Evolutionary conservation across 805 yeast genomes (phyloP), one percentile per base, ranked within the genome.

Genomic region (Saccharomycopsis oosterbeekiorum): DNA sequence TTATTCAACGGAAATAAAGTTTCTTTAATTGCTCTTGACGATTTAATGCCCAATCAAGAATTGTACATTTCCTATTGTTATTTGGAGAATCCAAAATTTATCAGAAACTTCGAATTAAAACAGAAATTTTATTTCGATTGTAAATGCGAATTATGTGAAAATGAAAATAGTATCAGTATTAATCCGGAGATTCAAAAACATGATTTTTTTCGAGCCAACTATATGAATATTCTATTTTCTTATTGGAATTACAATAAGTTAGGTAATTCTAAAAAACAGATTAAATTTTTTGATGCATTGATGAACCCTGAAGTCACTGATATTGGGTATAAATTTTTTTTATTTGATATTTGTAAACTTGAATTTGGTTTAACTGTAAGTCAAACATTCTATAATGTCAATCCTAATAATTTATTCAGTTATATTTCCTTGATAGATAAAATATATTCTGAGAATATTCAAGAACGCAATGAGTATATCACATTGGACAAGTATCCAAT

Each of bases 111-210:
- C n/a, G 66, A 67, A 17, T 63, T 76, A 24, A 24, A 42, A 42
- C 56, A 59, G 5, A 68, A 73, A 54, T 76, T 69, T 60, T 73
- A 68, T 59, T 76, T 76, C 57, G 43, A 65, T 0, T 76, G 79
- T 63, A 42, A 64, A n/a, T 76, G 80, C 64, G 11, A 43, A 6
- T 43, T 60, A 15, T 75, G 78, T 60, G n/a, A 42, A 9, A 21
- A 57, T 6, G 57, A 58, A 4, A 47, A 47, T 21, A 8, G 5
- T 15, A 47, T 47, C 15, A 47, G 53, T 47, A 21, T 47, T 21
- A 14, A 24, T 47, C 11, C 53, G 14, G 26, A 47, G 53, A 21
- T 21, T 14, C 26, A 24, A 47, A 14, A 21, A 9, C 15, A 47
- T 10, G 26, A 24, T 3, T 47, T 17, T 12, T 12, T 12, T 21